Percentiles rank a stretch among this genome's conserved stretches.
These are phyloP conservation scores for Coprinopsis cinerea DNA, from an alignment of 768 basidiomycete genomes.

Conservation along the genomic window DNA sequence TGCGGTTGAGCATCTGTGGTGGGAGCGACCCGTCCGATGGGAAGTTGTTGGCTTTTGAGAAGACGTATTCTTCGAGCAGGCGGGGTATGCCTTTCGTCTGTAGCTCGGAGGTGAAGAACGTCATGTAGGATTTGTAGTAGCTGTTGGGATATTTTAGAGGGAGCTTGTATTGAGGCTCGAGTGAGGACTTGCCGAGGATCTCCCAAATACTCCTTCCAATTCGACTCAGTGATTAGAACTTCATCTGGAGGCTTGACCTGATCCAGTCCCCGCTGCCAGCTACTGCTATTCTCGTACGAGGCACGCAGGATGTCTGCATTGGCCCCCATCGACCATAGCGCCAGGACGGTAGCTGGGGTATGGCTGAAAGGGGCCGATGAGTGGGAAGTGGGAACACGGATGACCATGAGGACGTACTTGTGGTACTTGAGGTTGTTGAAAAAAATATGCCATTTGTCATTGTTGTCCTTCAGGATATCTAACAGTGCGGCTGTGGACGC, in stretches of 20 bases:
- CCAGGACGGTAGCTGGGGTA: slow-evolving; percentile 48
- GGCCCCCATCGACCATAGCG: slow-evolving; percentile 57
- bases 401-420: slow-evolving; percentile 22
- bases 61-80: slow-evolving; percentile 52
- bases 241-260: slow-evolving; percentile 33
- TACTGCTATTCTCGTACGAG: slow-evolving; percentile 30
- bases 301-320: slow-evolving; percentile 29
- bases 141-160: slow-evolving; percentile 20
- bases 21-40: slow-evolving; percentile 23
- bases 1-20: slow-evolving; percentile 36
- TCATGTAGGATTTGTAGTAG: slow-evolving; percentile 47
- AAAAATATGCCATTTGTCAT: slow-evolving; percentile 46
- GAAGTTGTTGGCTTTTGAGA: slow-evolving; percentile 42
- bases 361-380: slow-evolving; percentile 38
- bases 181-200: slow-evolving; percentile 20
- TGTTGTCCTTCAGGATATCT: slow-evolving; percentile 42
- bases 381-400: slow-evolving; percentile 11
- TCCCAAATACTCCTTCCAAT: slow-evolving; percentile 51
- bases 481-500: slow-evolving; percentile 33
- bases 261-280: slow-evolving; percentile 1
- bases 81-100: slow-evolving; percentile 31
- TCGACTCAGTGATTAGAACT: slow-evolving; percentile 36
- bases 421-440: slow-evolving; percentile 38
- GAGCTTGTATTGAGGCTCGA: neutral
- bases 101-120: slow-evolving; percentile 40